These are phyloP conservation scores for Miscanthus lutarioriparius DNA, from an alignment of 176 grass and related monocot species.

Conservation along the genomic window DNA sequence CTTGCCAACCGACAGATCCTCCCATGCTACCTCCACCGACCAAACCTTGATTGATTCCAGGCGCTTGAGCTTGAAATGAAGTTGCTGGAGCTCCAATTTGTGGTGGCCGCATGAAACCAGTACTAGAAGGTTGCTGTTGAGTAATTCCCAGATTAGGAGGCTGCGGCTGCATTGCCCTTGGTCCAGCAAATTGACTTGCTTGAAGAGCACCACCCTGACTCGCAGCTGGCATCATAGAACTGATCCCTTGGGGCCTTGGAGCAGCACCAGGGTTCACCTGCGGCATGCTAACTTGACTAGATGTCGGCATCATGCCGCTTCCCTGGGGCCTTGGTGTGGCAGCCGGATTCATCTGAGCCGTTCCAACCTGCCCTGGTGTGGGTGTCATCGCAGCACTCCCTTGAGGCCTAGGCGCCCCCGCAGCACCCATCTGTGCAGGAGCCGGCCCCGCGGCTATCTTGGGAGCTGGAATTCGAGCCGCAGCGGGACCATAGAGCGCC, in stretches of 20 bases:
- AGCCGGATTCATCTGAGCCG: slow-evolving; percentile 40
- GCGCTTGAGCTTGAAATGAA: slow-evolving; percentile 55
- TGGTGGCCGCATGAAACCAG: slow-evolving; percentile 60
- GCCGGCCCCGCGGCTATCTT: slow-evolving; percentile 59
- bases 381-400: slow-evolving; percentile 19
- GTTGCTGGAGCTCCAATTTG: slow-evolving; percentile 48
- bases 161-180: slow-evolving; percentile 47
- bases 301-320: slow-evolving; percentile 32
- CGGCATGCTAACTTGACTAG: slow-evolving; percentile 45
- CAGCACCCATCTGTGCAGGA: slow-evolving; percentile 39
- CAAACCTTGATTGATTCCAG: slow-evolving; percentile 52
- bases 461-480: slow-evolving; percentile 84
- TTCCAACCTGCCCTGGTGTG: slow-evolving; percentile 43
- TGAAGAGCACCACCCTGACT: slow-evolving; percentile 55
- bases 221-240: slow-evolving; percentile 45
- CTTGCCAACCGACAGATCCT: slow-evolving; percentile 67
- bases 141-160: slow-evolving; percentile 59
- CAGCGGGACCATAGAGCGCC: slow-evolving; percentile 86
- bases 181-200: slow-evolving; percentile 57
- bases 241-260: slow-evolving; percentile 46
- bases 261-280: slow-evolving; percentile 45
- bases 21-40: slow-evolving; percentile 46
- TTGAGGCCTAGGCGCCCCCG: slow-evolving; percentile 47
- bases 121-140: slow-evolving; percentile 68
- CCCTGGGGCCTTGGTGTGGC: slow-evolving; percentile 40